Evolutionary conservation across 139 green algal genomes (phyloP), one percentile per base, ranked within the genome.

Genomic region (Micromonas commoda): DNA sequence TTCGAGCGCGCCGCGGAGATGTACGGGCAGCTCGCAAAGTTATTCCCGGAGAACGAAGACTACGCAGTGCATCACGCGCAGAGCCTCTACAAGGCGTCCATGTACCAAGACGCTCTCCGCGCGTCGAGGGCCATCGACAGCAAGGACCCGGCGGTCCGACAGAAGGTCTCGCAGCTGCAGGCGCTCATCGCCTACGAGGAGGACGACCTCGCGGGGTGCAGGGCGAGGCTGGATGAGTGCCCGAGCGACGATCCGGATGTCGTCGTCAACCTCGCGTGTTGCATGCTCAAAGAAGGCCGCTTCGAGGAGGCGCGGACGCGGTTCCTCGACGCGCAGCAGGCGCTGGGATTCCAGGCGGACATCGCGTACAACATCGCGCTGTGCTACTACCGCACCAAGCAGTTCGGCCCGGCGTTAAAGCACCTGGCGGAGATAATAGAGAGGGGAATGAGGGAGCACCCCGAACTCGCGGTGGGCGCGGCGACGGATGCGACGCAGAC

Each of bases 401-500:
- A 93, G 80, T 90, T 89, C 64, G 85, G 87, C 2, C 82, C 86
- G 21, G 89, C 92, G n/a, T 79, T 96, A 20, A 91, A 93, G 81
- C 68, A 90, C 75, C 64, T 95, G 26, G 86, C 89, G 23, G 88
- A 92, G 75, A 93, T 97, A 79, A 91, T 97, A 61, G 91, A 97
- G 84, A 69, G 82, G 35, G 91, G 90, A 13, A 86, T 93, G 29
- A 69, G 87, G 65, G 88, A 92, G 71, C 90, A 96, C 79, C 92
- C 92, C 20, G 92, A 96, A 79, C 88, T 96, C 4, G 88, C 86
- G 65, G 85, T 96, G 1, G 90, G 91, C 79, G 91, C 84, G 81
- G 84, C 88, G 73, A 88, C 85, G 23, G 87, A 96, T 32, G 45
- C 9, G 9, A 23, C 9, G 9, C 9, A 23, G 45, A 57, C 9